Evolutionary conservation across 176 grass and related monocot species (phyloP).

Genomic region (Oryza glumipatula): DNA sequence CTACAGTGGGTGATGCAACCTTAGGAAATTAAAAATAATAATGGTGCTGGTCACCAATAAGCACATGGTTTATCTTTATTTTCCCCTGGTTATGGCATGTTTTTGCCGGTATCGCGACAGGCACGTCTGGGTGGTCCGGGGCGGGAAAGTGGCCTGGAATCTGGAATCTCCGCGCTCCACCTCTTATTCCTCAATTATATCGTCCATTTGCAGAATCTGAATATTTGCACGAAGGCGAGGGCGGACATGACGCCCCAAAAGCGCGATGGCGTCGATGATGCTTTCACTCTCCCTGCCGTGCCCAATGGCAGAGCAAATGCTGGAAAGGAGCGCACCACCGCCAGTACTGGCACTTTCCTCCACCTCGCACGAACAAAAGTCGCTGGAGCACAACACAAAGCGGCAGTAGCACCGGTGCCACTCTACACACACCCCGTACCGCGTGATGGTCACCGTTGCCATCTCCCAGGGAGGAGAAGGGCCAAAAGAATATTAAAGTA

Average conservation of each 20-base stretch:
- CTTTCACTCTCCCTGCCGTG: slow-evolving; percentile 23
- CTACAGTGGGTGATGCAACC: not conserved
- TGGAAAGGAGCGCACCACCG: slow-evolving; percentile 28
- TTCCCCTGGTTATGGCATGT: slow-evolving; percentile 10
- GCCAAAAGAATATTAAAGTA: not conserved
- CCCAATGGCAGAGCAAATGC: slow-evolving; percentile 34
- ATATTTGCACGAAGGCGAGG: slow-evolving; percentile 34
- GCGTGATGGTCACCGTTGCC: slow-evolving; percentile 5
- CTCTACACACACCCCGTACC: not conserved
- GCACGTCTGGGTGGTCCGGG: slow-evolving; percentile 47
- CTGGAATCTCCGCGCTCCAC: slow-evolving; percentile 56
- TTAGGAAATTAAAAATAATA: not conserved
- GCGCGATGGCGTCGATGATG: slow-evolving; percentile 34
- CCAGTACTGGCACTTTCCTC: slow-evolving; percentile 28
- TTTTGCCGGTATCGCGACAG: slow-evolving; percentile 34
- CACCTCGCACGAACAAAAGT: slow-evolving; percentile 41
- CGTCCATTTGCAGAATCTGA: slow-evolving; percentile 66
- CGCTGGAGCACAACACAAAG: not conserved
- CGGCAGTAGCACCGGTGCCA: not conserved
- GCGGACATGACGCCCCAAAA: slow-evolving; percentile 48
- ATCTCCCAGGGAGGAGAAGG: not conserved
- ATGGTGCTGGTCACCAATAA: not conserved
- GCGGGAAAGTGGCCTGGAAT: slow-evolving; percentile 37
- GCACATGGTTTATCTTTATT: slow-evolving; percentile 16
- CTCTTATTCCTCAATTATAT: slow-evolving; percentile 52